Evolutionary conservation across 305 asterid genomes (phyloP), one percentile per base, ranked within the genome.

Genomic region (Fraxinus nigra): DNA sequence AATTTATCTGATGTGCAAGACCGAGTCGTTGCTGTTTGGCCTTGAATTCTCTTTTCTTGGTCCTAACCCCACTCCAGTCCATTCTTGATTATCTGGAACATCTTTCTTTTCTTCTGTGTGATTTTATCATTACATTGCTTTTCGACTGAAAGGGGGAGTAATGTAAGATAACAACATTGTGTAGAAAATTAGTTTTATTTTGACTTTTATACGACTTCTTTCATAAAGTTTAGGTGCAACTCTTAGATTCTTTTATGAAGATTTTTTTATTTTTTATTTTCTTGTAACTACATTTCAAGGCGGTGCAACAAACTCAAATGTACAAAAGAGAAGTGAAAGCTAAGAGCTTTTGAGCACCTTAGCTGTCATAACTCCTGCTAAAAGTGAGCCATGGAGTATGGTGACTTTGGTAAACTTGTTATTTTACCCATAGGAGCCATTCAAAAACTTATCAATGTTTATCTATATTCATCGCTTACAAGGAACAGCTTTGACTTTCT

Each of bases 401-500:
- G 11, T 76, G 20, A 54, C 70, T 77, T 20, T 20, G 56, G 18
- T 46, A 46, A 1, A 46, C 56, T 48, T 28, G 56, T 56, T 48
- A 30, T 46, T 80, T 11, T 77, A 46, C 18, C 63, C 22, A 2
- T 26, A 10, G 77, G 65, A 61, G 30, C 32, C 78, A 30, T 40
- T 43, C 16, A 16, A 61, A 59, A 22, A 35, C 78, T 74, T 76
- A 32, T 65, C 40, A n/a, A 33, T 37, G 32, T 51, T 34, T 18
- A 56, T 37, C 22, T 24, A 40, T 51, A 73, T 48, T 61, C 59
- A 43, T 78, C 26, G 70, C 63, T 51, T 51, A 11, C 33, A 20
- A 51, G 26, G 76, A 79, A 20, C 56, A 59, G 78, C 37, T 74
- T 81, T 22, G 51, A 54, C 8, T 46, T 69, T 78, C 75, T 79